Conservation (phyloP, 2,329 filamentous ascomycete genomes). For the Chaetothyriales sp. region DNA sequence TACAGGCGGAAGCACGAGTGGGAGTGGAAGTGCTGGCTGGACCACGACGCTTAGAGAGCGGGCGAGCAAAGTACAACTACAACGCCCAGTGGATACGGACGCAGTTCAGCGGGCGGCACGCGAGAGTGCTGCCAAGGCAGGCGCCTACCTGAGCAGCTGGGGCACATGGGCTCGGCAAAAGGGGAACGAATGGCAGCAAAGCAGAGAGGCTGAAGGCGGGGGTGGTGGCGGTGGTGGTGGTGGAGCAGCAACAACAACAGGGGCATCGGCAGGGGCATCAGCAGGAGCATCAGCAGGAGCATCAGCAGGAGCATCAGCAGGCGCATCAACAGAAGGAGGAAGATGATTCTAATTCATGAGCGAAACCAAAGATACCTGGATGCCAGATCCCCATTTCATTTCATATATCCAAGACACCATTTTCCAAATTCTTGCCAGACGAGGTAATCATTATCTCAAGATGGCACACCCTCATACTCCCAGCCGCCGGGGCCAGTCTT, state of each 20-base stretch:
- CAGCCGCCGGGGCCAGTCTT: constrained; percentile 40
- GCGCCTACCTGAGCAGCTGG: constrained; percentile 50
- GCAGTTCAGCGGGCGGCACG: constrained; percentile 40
- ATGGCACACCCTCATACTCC: constrained; percentile 55
- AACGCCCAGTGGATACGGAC: constrained; percentile 33
- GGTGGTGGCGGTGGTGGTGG: background rate
- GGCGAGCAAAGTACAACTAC: constrained; percentile 16
- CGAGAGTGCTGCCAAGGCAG: constrained; percentile 40
- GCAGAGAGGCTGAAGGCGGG: constrained; percentile 12
- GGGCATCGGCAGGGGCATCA: too few relatives aligned
- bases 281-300: background rate
- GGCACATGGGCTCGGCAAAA: constrained; percentile 42
- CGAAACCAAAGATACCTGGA: background rate
- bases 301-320: too few relatives aligned
- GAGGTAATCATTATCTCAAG: constrained; percentile 15
- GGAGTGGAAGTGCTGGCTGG: constrained; percentile 14
- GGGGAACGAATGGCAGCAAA: constrained; percentile 32
- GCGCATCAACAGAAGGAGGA: background rate
- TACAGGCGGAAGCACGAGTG: background rate
- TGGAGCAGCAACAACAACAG: background rate
- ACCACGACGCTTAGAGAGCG: constrained; percentile 17
- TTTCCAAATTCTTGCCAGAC: too few relatives aligned
- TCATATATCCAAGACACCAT: too few relatives aligned
- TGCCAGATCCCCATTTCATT: background rate
- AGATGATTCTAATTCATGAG: background rate